phyloP scores from a whole-genome alignment of 2,329 filamentous ascomycete genomes.

The Cytospora mali region DNA sequence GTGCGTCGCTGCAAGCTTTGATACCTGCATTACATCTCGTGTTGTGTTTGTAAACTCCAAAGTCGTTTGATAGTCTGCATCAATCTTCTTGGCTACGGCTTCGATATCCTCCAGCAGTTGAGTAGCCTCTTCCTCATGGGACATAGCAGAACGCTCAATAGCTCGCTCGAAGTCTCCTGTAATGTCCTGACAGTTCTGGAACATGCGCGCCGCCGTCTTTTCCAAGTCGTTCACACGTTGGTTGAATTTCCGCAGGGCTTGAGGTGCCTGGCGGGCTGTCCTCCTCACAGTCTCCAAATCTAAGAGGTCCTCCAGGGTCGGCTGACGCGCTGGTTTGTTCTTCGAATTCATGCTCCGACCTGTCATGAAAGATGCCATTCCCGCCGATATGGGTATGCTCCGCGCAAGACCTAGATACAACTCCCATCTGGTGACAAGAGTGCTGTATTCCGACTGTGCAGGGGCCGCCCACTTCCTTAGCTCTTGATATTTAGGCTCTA shows the following conservation, averaged over 20 bases:
- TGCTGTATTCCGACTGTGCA: conserved; percentile 68
- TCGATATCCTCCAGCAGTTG: conserved; percentile 83
- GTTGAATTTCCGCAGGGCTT: conserved; percentile 61
- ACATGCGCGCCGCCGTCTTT: conserved; percentile 60
- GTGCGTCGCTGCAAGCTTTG: conserved; percentile 65
- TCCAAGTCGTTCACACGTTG: conserved; percentile 63
- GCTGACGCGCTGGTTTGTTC: conserved; percentile 48
- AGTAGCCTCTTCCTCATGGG: conserved; percentile 63
- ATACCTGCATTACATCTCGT: conserved; percentile 61
- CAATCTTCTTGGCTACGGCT: conserved; percentile 82
- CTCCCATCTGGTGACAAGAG: conserved; percentile 68
- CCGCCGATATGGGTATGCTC: conserved; percentile 64
- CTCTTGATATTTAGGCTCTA: conserved; percentile 73
- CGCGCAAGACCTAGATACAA: conserved; percentile 66
- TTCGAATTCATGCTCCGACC: conserved; percentile 46
- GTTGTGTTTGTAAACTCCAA: conserved; percentile 68
- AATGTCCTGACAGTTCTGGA: conserved; percentile 62
- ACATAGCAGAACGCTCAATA: conserved; percentile 55
- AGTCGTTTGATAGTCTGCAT: conserved; percentile 80
- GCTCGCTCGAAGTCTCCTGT: conserved; percentile 65
- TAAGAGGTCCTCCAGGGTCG: conserved; percentile 74
- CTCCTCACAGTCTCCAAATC: conserved; percentile 72
- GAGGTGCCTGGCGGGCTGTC: conserved; percentile 67
- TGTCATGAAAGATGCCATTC: conserved; percentile 70
- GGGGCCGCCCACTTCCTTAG: conserved; percentile 71